Conservation (phyloP, 2,329 filamentous ascomycete genomes). For the Huntiella decipiens region DNA sequence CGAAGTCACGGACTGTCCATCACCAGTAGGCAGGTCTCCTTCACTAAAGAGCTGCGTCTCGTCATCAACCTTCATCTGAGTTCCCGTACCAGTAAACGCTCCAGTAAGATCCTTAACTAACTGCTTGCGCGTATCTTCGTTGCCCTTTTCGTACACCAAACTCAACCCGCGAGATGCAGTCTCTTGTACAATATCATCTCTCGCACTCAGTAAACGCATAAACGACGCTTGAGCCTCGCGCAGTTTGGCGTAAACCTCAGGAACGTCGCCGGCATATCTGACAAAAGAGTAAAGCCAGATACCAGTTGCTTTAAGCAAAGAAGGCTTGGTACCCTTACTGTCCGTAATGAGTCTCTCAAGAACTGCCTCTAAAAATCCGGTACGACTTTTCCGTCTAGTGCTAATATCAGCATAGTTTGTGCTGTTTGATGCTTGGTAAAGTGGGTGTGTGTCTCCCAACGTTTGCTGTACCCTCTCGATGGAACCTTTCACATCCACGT, state of each 20-base stretch:
- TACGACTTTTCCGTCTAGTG: conserved; percentile 19
- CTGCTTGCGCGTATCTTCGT: conserved; percentile 58
- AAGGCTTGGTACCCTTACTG: conserved; percentile 71
- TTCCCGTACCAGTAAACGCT: conserved; percentile 63
- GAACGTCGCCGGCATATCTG: conserved; percentile 70
- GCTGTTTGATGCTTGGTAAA: background rate
- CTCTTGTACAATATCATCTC: conserved; percentile 90
- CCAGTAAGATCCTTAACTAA: conserved; percentile 75
- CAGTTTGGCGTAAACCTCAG: conserved; percentile 53
- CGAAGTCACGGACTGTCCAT: conserved; percentile 75
- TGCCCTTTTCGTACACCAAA: conserved; percentile 87
- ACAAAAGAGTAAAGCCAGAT: conserved; percentile 90
- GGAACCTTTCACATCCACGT: conserved; percentile 38
- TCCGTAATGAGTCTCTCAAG: conserved; percentile 58
- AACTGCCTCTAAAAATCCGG: conserved; percentile 29
- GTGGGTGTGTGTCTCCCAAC: no score
- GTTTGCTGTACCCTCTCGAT: no score
- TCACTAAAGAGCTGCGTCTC: conserved; percentile 90
- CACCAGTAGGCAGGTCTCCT: conserved; percentile 73
- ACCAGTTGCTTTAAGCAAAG: conserved; percentile 74
- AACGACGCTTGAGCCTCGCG: conserved; percentile 72
- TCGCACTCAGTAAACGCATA: conserved; percentile 66
- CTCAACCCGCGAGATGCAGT: conserved; percentile 78
- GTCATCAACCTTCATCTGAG: conserved; percentile 63
- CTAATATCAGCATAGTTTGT: background rate